Conservation (phyloP, 148 eudicot genomes). For the Arctostaphylos glauca region DNA sequence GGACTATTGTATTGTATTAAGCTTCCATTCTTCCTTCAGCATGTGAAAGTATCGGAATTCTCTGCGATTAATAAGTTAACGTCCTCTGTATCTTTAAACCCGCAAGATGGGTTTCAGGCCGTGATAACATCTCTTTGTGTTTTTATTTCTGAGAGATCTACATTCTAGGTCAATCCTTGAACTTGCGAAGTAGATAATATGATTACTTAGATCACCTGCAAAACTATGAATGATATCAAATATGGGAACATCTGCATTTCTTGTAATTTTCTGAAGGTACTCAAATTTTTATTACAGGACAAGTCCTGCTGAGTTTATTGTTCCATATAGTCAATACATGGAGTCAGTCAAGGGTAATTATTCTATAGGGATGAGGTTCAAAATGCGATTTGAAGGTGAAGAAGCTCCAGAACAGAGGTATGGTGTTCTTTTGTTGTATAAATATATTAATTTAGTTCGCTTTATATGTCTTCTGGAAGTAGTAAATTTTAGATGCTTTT, state of each 20-base stretch:
- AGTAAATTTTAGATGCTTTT: neutral
- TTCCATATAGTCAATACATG: conserved; percentile 84
- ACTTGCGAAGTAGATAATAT: neutral
- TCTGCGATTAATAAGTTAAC: neutral
- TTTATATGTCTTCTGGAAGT: neutral
- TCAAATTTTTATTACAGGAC: conserved; percentile 51
- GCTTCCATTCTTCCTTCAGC: neutral
- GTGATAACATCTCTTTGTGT: neutral
- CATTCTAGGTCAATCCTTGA: neutral
- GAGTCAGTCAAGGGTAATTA: conserved; percentile 71
- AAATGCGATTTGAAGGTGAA: conserved; percentile 99
- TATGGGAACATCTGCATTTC: neutral
- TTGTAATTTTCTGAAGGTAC: neutral
- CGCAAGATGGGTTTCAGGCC: neutral
- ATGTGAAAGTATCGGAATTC: neutral
- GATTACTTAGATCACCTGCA: neutral
- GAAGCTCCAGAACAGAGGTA: conserved; percentile 99
- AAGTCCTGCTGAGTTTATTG: conserved; percentile 90
- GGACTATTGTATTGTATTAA: neutral
- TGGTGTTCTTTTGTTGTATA: neutral
- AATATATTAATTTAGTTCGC: neutral
- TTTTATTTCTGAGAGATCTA: neutral
- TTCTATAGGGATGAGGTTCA: conserved; percentile 93
- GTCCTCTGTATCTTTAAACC: neutral
- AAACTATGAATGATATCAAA: neutral